Evolutionary conservation across 2,329 filamentous ascomycete species (phyloP).

Genomic region (Biscogniauxia sp.): DNA sequence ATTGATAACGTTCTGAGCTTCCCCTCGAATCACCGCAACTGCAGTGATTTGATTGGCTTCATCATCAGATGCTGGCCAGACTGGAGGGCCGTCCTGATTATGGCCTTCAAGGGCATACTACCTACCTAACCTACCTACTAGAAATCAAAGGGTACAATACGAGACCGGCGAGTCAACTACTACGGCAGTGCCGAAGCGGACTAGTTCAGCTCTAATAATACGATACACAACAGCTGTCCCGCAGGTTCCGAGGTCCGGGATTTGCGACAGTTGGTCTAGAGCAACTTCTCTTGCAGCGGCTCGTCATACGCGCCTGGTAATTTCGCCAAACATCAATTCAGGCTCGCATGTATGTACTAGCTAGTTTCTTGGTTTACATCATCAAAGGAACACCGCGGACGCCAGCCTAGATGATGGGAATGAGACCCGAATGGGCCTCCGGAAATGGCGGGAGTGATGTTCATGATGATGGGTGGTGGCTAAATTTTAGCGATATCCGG

Average conservation of each 20-base stretch:
- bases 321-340: neutral
- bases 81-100: neutral
- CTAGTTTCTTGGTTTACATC: neutral
- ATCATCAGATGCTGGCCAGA: neutral
- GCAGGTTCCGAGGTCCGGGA: neutral
- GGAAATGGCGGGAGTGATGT: neutral
- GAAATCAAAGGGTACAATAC: neutral
- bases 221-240: neutral
- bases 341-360: neutral
- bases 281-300: neutral
- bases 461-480: neutral
- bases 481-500: neutral
- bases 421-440: neutral
- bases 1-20: neutral
- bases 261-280: neutral
- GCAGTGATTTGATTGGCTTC: neutral
- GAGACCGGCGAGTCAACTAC: neutral
- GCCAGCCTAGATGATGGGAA: neutral
- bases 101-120: neutral
- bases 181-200: neutral
- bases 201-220: neutral
- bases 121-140: too few species aligned
- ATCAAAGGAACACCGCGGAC: neutral
- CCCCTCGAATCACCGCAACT: neutral
- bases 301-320: neutral